These are phyloP conservation scores for Gossypioides kirkii DNA, from an alignment of 345 rosid species.

Conservation along the genomic window DNA sequence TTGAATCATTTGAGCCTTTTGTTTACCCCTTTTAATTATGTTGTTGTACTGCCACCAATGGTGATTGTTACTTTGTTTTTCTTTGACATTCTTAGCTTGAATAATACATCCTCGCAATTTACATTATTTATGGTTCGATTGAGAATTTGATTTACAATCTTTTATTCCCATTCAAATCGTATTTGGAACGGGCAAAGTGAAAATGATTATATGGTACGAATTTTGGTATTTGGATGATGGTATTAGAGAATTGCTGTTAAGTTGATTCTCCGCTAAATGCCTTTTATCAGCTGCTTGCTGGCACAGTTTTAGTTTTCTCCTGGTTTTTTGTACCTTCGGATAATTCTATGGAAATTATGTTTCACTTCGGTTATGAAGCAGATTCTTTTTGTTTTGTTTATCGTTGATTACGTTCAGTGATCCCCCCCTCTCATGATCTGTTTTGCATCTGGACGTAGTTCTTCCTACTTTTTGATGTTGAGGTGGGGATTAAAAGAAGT, in stretches of 20 bases:
- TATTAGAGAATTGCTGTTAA: background rate
- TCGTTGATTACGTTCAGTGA: background rate
- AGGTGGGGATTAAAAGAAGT: background rate
- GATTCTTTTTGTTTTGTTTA: background rate
- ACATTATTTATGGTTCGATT: background rate
- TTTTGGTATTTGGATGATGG: background rate
- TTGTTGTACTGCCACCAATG: conserved; percentile 20
- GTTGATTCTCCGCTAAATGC: background rate
- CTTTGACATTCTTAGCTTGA: conserved; percentile 12
- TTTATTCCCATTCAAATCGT: background rate
- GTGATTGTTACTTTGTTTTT: background rate
- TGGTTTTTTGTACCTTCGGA: background rate
- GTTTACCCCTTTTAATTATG: background rate
- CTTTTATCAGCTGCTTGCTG: background rate
- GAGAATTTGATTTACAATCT: background rate
- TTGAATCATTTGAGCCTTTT: conserved; percentile 11
- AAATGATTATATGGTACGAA: background rate
- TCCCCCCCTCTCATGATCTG: background rate
- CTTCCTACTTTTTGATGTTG: background rate
- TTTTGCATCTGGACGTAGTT: background rate
- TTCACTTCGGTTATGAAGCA: background rate
- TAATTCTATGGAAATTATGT: background rate
- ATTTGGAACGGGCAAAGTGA: background rate
- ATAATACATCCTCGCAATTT: conserved; percentile 12
- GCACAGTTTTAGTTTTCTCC: background rate